phyloP scores from a whole-genome alignment of 305 asterid genomes.

The Solanum hybrid region DNA sequence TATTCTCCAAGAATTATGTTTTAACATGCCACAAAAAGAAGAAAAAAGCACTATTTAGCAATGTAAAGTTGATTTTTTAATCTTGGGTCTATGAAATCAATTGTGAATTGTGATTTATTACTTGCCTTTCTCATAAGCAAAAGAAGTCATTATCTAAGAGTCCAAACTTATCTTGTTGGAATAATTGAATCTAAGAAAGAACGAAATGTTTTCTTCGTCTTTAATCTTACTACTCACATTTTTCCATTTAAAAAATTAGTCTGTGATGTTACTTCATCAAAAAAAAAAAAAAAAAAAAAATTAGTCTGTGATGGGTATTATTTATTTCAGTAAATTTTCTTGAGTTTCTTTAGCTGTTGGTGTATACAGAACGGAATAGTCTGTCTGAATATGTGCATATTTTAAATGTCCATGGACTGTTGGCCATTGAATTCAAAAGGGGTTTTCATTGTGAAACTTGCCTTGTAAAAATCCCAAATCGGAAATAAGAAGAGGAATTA shows the following conservation, averaged over 20 bases:
- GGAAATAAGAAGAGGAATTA: background rate
- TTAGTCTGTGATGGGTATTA: background rate
- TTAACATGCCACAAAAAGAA: background rate
- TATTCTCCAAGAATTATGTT: background rate
- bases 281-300: too few relatives aligned
- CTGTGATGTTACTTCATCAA: background rate
- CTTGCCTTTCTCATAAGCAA: background rate
- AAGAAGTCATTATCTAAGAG: background rate
- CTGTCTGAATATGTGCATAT: background rate
- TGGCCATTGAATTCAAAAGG: background rate
- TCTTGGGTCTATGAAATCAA: background rate
- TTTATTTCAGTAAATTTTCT: background rate
- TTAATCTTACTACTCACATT: background rate
- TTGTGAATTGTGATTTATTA: background rate
- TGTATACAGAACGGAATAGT: background rate
- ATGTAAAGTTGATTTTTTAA: background rate
- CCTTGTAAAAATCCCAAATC: background rate
- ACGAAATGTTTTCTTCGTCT: background rate
- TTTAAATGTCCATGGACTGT: background rate
- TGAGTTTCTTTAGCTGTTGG: background rate
- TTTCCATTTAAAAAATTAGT: background rate
- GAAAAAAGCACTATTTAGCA: background rate
- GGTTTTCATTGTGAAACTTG: background rate
- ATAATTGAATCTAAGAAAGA: background rate
- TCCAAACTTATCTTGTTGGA: background rate